Evolutionary conservation across 805 yeast species (phyloP).

Genomic region (Candida namnaoensis): DNA sequence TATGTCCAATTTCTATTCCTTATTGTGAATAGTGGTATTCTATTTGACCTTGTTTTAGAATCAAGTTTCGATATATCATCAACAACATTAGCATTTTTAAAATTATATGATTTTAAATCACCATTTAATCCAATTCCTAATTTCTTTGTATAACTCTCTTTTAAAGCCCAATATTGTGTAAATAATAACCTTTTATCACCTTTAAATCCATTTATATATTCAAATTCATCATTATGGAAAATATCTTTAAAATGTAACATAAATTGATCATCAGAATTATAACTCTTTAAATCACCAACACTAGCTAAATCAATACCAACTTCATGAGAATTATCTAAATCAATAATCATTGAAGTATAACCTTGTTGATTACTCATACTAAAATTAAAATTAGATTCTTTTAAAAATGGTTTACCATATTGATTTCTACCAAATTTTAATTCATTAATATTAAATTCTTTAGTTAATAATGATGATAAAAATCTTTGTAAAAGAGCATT

Average conservation of each 20-base stretch:
- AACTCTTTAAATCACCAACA: slow-evolving; percentile 14
- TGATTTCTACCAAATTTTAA: slow-evolving; percentile 22
- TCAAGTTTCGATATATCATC: background rate
- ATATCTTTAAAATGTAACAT: slow-evolving; percentile 32
- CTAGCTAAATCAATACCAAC: slow-evolving; percentile 43
- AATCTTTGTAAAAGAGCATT: slow-evolving; percentile 36
- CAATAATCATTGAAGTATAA: slow-evolving; percentile 35
- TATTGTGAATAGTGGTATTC: background rate
- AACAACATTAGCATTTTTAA: slow-evolving; percentile 9
- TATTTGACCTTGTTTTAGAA: too few relatives aligned
- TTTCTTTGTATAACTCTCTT: slow-evolving; percentile 67
- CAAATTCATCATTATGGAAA: slow-evolving; percentile 28
- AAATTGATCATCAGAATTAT: slow-evolving; percentile 16
- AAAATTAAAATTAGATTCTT: slow-evolving; percentile 28
- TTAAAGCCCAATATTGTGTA: slow-evolving; percentile 68
- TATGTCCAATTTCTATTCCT: background rate
- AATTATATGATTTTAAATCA: slow-evolving; percentile 20
- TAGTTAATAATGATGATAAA: slow-evolving; percentile 26
- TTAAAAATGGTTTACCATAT: slow-evolving; percentile 51
- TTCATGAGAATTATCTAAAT: slow-evolving; percentile 8
- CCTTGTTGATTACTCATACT: slow-evolving; percentile 55
- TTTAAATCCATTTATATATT: slow-evolving; percentile 2
- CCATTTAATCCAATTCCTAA: slow-evolving; percentile 51
- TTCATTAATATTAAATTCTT: slow-evolving; percentile 5
- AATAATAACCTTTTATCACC: slow-evolving; percentile 23